Evolutionary conservation across 495 filamentous ascomycete genomes (phyloP), one percentile per base, ranked within the genome.

Genomic region (Aspergillus conjunctus): DNA sequence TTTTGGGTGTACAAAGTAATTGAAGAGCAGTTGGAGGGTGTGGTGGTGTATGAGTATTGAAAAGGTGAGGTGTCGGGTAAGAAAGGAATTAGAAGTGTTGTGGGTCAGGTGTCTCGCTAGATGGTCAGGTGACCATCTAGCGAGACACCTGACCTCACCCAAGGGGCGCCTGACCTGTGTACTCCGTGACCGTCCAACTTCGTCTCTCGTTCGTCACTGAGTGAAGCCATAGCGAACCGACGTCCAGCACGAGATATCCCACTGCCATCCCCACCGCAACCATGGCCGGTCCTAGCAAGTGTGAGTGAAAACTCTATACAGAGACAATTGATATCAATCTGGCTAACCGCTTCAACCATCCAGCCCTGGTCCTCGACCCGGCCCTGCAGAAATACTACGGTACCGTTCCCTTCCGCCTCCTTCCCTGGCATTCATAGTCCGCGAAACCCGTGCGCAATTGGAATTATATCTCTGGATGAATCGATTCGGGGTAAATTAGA

Each of bases 371-470:
- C 73, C 73, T 88, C 79, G 91, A 94, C 81, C 91, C 91, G 75
- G 90, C 88, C 65, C 72, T 91, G 69, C 80, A 88, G 77, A 89
- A 88, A 81, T 86, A 88, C 73, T 83, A 83, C 69, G 82, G 90
- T 93, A 87, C 65, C 62, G 68, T 63, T 51, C 60, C 56, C 59
- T 51, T 57, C 61, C 66, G 15, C n/a, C 44, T 45, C 48, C 54
- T 49, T 11, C 34, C 34, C 15, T 7, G 15, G 15, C 34, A 39
- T 39, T n/a, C 21, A 56, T 18, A 30, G 37, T 54, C 53, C 39
- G 33, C 52, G 32, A 32, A n/a, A 51, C 12, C 26, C 21, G 51
- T 17, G 26, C 26, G 26, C 26, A 2, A 26, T 26, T 26, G 26
- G 26, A 26, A 5, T 26, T 5, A 26, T 26, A 26, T 26, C 26